Conservation (phyloP, 306 rosid species). For the Ceratonia siliqua region DNA sequence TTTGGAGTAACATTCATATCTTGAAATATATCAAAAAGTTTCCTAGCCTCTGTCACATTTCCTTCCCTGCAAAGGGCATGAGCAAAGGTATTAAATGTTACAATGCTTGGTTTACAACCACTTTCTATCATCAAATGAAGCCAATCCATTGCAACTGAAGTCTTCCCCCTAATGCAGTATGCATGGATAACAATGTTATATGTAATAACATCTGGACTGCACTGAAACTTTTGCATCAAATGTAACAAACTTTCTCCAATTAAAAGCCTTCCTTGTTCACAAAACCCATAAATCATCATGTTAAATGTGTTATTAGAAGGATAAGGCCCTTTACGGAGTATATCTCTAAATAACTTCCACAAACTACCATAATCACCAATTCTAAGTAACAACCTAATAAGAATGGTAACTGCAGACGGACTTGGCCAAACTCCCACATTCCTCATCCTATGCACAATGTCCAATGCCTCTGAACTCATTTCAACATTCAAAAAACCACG, state of each 20-base stretch:
- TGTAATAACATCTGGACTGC: conserved; percentile 52
- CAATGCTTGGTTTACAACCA: conserved; percentile 56
- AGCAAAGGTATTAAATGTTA: conserved; percentile 49
- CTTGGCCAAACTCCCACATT: conserved; percentile 52
- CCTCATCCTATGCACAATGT: conserved; percentile 61
- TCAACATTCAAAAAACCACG: conserved; percentile 56
- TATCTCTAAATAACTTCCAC: conserved; percentile 66
- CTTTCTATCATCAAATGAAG: conserved; percentile 50
- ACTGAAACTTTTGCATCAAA: conserved; percentile 60
- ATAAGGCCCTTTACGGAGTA: conserved; percentile 53
- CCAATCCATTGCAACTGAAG: conserved; percentile 51
- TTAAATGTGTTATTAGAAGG: conserved; percentile 48
- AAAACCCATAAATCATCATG: conserved; percentile 60
- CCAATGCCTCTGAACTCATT: conserved; percentile 62
- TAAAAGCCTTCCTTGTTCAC: conserved; percentile 50
- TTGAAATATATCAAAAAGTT: conserved; percentile 51
- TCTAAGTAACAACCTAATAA: conserved; percentile 57
- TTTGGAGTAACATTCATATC: conserved; percentile 45
- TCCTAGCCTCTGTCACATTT: conserved; percentile 57
- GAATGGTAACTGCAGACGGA: conserved; percentile 43
- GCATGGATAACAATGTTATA: conserved; percentile 63
- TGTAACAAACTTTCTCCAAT: conserved; percentile 64
- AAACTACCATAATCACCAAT: conserved; percentile 73
- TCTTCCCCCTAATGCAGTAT: conserved; percentile 53
- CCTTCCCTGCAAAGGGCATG: conserved; percentile 80